These are phyloP conservation scores for Cladophialophora carrionii DNA, from an alignment of 2,329 filamentous ascomycete species.

Conservation along the genomic window DNA sequence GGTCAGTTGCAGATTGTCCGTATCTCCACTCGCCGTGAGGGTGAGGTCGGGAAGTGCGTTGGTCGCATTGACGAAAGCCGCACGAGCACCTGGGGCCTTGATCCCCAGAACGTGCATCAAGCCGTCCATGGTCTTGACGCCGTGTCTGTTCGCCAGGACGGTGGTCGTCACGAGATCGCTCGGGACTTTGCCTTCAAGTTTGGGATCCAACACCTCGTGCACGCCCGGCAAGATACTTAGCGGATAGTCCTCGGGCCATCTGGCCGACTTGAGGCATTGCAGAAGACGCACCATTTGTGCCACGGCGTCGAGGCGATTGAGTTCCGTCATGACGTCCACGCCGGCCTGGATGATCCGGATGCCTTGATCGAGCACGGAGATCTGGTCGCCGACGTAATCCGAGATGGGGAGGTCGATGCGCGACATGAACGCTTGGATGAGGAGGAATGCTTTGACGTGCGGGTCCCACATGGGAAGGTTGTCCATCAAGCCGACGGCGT, in stretches of 20 bases:
- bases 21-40: slow-evolving; percentile 32
- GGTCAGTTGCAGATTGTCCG: slow-evolving; percentile 36
- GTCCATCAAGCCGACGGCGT: slow-evolving; percentile 51
- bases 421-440: slow-evolving; percentile 93
- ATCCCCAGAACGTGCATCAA: slow-evolving; percentile 40
- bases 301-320: slow-evolving; percentile 75
- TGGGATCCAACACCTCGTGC: slow-evolving; percentile 41
- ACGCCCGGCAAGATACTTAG: slow-evolving; percentile 79
- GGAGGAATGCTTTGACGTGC: slow-evolving; percentile 91
- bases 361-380: slow-evolving; percentile 84
- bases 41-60: slow-evolving; percentile 38
- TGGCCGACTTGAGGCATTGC: slow-evolving; percentile 87
- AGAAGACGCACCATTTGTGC: slow-evolving; percentile 81
- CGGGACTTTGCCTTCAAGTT: slow-evolving; percentile 34
- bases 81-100: slow-evolving; percentile 21
- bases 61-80: slow-evolving; percentile 58
- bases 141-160: slow-evolving; percentile 34
- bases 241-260: slow-evolving; percentile 83
- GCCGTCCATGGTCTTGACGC: slow-evolving; percentile 35
- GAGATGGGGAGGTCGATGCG: slow-evolving; percentile 90
- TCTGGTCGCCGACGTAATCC: slow-evolving; percentile 95
- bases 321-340: slow-evolving; percentile 88
- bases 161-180: slow-evolving; percentile 36
- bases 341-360: slow-evolving; percentile 96
- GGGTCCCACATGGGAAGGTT: slow-evolving; percentile 93